Base-by-base conservation (phyloP, 179 eudicot genomes). In the Gypsophila paniculata region DNA sequence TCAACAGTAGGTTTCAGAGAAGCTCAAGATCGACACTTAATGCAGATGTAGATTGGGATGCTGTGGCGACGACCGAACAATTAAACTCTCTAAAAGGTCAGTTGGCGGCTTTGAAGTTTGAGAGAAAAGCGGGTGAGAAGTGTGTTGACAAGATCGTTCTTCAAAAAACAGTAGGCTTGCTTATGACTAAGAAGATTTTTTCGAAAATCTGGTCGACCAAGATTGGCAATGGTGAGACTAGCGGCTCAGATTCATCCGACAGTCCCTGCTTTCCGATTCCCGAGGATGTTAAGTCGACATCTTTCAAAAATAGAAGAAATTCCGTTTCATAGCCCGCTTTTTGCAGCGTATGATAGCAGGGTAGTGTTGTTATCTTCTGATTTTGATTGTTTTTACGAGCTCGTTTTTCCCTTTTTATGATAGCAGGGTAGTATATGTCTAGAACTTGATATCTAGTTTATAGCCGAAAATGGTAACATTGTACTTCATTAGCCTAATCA, bases 221-320 rank as follows among this genome's bases (percentile, higher is more conserved):
- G 61, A 81, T 68, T 5, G 84, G 77, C 4, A 82, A 71, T 48
- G 79, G 79, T 11, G 95, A 89, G 80, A 93, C 87, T 4, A 88
- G 95, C 15, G 92, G 98, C 42, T 91, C 98, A 0, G 96, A 91
- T 81, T 86, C 97, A 5, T 86, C 97, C 0, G 98, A 85, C 71
- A 83, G 84, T 53, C 92, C 79, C 8, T 79, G 85, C 60, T 83
- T 87, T 38, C 85, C 80, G 8, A 86, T 78, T 67, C 82, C 69
- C 4, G 97, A 89, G 34, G 96, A 90, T 61, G 77, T 76, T 1
- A 89, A 89, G 65, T 83, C 86, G 0, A 79, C 86, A 0, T 83
- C 96, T 61, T 77, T 90, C 8, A 73, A 85, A 62, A 85, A 77
- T 70, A 81, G 90, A 74, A 82, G 89, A 78, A 71, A 71, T 68